A percentile compares a stretch with the other conserved stretches of the same genome.
These are phyloP conservation scores for Pelargonium fulgidum DNA, from an alignment of 441 rosid species.

Conservation along the genomic window DNA sequence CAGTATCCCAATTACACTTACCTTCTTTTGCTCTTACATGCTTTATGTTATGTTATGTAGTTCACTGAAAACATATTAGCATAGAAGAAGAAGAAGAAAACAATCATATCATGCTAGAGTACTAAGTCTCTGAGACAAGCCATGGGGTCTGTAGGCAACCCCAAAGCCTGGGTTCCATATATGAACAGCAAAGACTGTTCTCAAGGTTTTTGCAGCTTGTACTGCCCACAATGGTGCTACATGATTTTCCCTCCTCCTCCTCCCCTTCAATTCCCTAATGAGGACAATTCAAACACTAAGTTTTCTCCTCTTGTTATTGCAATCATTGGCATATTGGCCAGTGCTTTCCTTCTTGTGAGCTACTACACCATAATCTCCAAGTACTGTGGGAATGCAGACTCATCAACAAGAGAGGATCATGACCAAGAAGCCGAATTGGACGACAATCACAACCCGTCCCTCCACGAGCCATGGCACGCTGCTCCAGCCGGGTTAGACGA, in stretches of 20 bases:
- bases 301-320: constrained; percentile 25
- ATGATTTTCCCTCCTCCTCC: constrained; percentile 21
- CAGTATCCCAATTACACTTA: constrained; percentile 16
- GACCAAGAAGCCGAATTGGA: constrained; percentile 4
- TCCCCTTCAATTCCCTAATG: neutral
- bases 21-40: neutral
- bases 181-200: constrained; percentile 29
- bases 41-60: neutral
- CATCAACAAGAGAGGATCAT: constrained; percentile 1
- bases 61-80: constrained; percentile 2
- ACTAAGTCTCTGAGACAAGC: neutral
- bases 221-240: constrained; percentile 26
- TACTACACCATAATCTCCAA: constrained; percentile 13
- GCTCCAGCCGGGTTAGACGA: constrained; percentile 21
- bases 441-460: constrained; percentile 10
- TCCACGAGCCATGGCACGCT: constrained; percentile 18
- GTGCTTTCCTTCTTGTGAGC: constrained; percentile 21
- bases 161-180: constrained; percentile 47
- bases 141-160: constrained; percentile 47
- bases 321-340: constrained; percentile 17
- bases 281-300: neutral
- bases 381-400: constrained; percentile 8
- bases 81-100: neutral
- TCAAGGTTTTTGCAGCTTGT: constrained; percentile 17
- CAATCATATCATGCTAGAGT: neutral